Percentiles rank a stretch among this genome's conserved stretches.
These are phyloP conservation scores for Xylaria arbuscula DNA, from an alignment of 2,329 filamentous ascomycete genomes.

Conservation along the genomic window DNA sequence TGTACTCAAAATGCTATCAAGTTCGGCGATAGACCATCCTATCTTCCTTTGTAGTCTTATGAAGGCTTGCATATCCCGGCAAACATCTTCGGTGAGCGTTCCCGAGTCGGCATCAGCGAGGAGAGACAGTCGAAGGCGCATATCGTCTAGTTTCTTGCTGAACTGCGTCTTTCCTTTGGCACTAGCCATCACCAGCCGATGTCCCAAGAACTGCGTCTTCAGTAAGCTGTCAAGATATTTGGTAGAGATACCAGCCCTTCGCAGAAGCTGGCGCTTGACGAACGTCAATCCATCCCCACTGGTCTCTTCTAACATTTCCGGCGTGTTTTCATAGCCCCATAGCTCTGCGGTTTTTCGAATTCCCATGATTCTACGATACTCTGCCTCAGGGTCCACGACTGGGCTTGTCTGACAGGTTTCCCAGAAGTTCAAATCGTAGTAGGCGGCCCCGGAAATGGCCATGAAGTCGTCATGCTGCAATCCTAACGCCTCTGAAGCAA, in stretches of 20 bases:
- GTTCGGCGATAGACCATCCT: background rate
- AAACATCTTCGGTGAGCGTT: background rate
- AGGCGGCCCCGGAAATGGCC: too few species aligned
- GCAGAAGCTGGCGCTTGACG: background rate
- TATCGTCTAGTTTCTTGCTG: background rate
- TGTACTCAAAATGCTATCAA: background rate
- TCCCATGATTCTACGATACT: too few species aligned
- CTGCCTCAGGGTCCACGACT: too few species aligned
- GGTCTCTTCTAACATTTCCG: background rate
- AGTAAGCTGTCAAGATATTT: background rate
- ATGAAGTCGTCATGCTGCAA: too few species aligned
- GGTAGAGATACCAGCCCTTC: background rate
- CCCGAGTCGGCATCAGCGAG: too few species aligned
- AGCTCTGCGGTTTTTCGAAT: background rate
- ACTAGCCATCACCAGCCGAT: background rate
- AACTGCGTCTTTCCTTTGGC: background rate
- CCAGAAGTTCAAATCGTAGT: too few species aligned
- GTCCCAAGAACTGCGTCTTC: constrained; percentile 1
- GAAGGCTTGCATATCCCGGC: constrained; percentile 2
- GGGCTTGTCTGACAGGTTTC: background rate
- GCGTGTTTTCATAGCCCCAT: background rate
- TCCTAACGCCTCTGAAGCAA: too few species aligned
- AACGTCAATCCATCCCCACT: constrained; percentile 9
- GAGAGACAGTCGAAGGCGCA: background rate
- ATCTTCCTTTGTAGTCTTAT: constrained; percentile 5